A percentile compares a stretch with the other conserved stretches of the same genome.
phyloP scores from a whole-genome alignment of 1,284 basidiomycete species.

The Tremellales sp. region DNA sequence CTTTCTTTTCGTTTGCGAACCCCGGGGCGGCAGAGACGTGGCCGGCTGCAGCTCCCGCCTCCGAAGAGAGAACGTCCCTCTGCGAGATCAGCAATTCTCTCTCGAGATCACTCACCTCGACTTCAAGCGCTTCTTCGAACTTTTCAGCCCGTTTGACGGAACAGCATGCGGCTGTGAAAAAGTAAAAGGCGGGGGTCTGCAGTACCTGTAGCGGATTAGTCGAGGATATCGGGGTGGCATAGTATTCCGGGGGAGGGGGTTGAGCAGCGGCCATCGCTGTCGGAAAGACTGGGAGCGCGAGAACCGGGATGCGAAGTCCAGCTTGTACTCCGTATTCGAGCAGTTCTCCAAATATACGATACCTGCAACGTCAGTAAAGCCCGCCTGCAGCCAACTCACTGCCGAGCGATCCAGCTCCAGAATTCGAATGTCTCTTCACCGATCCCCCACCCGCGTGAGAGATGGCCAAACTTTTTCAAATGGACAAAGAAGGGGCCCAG shows the following conservation, averaged over 20 bases:
- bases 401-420: constrained; percentile 93
- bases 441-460: constrained; percentile 91
- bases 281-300: constrained; percentile 41
- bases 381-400: constrained; percentile 57
- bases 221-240: constrained; percentile 39
- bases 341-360: constrained; percentile 81
- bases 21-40: constrained; percentile 46
- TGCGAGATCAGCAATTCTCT: constrained; percentile 7
- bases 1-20: constrained; percentile 79
- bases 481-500: constrained; percentile 78
- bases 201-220: constrained; percentile 55
- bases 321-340: constrained; percentile 72
- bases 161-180: constrained; percentile 78
- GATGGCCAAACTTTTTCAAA: constrained; percentile 76
- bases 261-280: constrained; percentile 18
- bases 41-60: constrained; percentile 29
- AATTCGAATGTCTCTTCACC: constrained; percentile 96
- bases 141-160: constrained; percentile 68
- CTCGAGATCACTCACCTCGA: constrained; percentile 53
- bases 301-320: constrained; percentile 62
- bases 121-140: constrained; percentile 60
- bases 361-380: constrained; percentile 52
- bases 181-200: constrained; percentile 87
- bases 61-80: constrained; percentile 21
- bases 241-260: constrained; percentile 30